Evolutionary conservation across 176 grass and related monocot species (phyloP).

Genomic region (Luzula sylvatica): DNA sequence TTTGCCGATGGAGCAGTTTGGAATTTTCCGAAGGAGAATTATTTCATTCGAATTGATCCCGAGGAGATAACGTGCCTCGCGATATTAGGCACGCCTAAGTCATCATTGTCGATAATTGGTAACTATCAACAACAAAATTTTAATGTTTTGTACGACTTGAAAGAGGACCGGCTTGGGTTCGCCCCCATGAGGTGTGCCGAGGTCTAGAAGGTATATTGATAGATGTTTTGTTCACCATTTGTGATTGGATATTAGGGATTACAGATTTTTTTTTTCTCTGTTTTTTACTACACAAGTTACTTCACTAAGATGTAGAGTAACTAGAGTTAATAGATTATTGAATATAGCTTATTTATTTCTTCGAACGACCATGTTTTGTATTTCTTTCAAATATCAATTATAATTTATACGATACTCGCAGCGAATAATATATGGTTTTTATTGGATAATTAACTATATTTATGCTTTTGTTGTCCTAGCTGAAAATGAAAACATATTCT

Average conservation of each 20-base stretch:
- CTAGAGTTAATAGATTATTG: constrained; percentile 10
- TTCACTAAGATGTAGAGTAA: constrained; percentile 7
- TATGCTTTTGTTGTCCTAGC: no score
- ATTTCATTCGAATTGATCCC: constrained; percentile 70
- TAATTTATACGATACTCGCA: no score
- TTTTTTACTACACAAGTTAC: constrained; percentile 1
- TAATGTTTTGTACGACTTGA: constrained; percentile 66
- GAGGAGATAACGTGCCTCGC: constrained; percentile 70
- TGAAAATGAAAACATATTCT: no score
- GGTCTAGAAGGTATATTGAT: constrained; percentile 11
- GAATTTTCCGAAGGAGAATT: constrained; percentile 84
- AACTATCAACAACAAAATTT: constrained; percentile 99
- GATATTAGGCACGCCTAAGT: constrained; percentile 48
- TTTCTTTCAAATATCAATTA: no score
- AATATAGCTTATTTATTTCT: constrained; percentile 4
- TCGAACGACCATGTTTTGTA: no score
- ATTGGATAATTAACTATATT: no score
- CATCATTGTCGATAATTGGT: constrained; percentile 57
- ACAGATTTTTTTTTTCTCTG: not conserved
- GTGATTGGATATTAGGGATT: constrained; percentile 8
- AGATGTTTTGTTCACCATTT: not conserved
- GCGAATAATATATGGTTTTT: no score
- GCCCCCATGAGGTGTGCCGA: constrained; percentile 72
- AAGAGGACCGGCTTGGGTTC: constrained; percentile 57
- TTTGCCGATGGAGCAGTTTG: constrained; percentile 72